Base-by-base conservation (phyloP, 176 grass and related monocot genomes). In the Bothriochloa decipiens region DNA sequence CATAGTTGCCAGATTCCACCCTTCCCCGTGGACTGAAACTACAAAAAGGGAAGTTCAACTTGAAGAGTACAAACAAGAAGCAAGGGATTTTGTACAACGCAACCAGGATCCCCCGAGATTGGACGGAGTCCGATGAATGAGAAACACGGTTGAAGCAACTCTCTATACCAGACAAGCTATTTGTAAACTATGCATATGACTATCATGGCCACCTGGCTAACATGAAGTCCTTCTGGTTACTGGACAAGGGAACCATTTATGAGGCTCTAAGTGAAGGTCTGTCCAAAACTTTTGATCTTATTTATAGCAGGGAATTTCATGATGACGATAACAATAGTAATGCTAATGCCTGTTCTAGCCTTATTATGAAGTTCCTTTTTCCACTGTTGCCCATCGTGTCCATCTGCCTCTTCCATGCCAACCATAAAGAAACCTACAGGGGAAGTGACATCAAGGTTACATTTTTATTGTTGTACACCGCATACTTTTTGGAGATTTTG, bases 241-340 rank as follows among this genome's bases (percentile, higher is more conserved):
- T 39, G 4, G 3, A 28, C 0, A 0, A 8, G 1, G 0, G 6
- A 4, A 0, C 2, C 0, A 1, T 2, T n/a, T 70, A 12, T 1
- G 4, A 5, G 0, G 35, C 18, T 0, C 36, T 70, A 10, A 1
- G 20, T 6, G 4, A 0, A 70, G 18, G 20, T 1, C 2, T 26
- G 1, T 74, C 71, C 0, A 2, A 0, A 3, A 70, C 36, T n/a
- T 70, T 70, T 4, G 2, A 70, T 41, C 36, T 41, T 41, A 6
- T 70, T 6, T 70, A 70, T 41, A 70, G 9, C 67, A 40, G 11
- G n/a, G n/a, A n/a, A n/a, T n/a, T n/a, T n/a, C n/a, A n/a, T n/a
- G n/a, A n/a, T n/a, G n/a, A n/a, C n/a, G n/a, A n/a, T n/a, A n/a
- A n/a, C n/a, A n/a, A n/a, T n/a, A n/a, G n/a, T n/a, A n/a, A n/a